A percentile compares a stretch with the other conserved stretches of the same genome.
Evolutionary conservation across 306 rosid species (phyloP).

Genomic region (Lathyrus aphaca): DNA sequence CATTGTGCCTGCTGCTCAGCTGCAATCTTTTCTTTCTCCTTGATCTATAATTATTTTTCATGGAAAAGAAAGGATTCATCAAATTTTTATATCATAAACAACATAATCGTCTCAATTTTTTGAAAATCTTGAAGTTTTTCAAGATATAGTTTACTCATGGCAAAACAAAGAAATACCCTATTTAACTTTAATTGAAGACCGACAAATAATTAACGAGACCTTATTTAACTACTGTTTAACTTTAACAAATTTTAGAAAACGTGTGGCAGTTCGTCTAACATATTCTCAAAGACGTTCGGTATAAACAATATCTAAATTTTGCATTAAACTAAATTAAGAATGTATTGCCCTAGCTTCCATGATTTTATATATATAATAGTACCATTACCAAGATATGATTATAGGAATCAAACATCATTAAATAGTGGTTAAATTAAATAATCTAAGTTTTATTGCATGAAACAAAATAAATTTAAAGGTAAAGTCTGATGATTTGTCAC

Average conservation of each 20-base stretch:
- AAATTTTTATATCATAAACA: background rate
- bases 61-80: background rate
- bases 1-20: slow-evolving; percentile 55
- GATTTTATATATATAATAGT: background rate
- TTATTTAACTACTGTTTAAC: too few relatives aligned
- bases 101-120: too few relatives aligned
- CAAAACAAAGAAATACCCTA: too few relatives aligned
- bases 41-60: slow-evolving; percentile 52
- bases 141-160: too few relatives aligned
- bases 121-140: too few relatives aligned
- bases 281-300: too few relatives aligned
- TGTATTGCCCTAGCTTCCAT: background rate
- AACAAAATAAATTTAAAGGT: background rate
- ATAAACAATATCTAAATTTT: background rate
- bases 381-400: too few relatives aligned
- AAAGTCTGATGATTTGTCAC: slow-evolving; percentile 31
- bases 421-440: background rate
- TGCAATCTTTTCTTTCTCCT: slow-evolving; percentile 70
- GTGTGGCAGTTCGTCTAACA: too few relatives aligned
- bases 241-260: too few relatives aligned
- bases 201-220: too few relatives aligned
- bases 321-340: background rate
- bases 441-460: background rate
- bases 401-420: background rate
- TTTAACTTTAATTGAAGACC: too few relatives aligned